phyloP scores from a whole-genome alignment of 1,139 yeast species.

The Debaryomyces sp. region DNA sequence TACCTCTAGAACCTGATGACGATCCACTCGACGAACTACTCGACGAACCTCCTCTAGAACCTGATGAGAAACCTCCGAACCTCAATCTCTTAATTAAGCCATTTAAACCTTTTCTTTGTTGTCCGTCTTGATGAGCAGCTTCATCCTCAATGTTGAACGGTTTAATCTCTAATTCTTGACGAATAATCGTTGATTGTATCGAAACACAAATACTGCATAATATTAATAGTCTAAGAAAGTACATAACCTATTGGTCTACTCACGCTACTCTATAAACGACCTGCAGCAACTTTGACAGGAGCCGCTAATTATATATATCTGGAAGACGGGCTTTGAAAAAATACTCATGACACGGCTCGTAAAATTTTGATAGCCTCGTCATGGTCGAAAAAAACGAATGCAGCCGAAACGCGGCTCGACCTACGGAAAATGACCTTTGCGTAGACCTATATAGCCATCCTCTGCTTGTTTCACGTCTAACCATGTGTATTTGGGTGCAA shows the following conservation, averaged over 20 bases:
- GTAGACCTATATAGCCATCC: conserved; percentile 47
- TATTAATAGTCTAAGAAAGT: background rate
- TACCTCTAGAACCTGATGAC: background rate
- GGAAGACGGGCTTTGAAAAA: background rate
- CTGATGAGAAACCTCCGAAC: background rate
- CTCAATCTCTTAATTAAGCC: background rate
- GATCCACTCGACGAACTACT: background rate
- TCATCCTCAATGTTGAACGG: background rate
- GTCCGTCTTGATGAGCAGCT: background rate
- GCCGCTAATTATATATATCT: background rate
- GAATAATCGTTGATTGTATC: background rate
- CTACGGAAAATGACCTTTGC: conserved; percentile 42
- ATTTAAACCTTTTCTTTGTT: background rate
- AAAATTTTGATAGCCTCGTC: background rate
- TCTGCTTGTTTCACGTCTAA: conserved; percentile 37
- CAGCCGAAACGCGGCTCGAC: background rate
- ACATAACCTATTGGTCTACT: background rate
- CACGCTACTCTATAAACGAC: background rate
- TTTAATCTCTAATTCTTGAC: background rate
- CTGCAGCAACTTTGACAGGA: background rate
- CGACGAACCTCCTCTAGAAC: background rate
- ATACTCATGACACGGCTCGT: background rate
- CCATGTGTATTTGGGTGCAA: conserved; percentile 30
- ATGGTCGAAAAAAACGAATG: background rate
- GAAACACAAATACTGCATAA: background rate